Evolutionary conservation across 768 basidiomycete genomes (phyloP).

Genomic region (Rubroboletus pulcherrimus): DNA sequence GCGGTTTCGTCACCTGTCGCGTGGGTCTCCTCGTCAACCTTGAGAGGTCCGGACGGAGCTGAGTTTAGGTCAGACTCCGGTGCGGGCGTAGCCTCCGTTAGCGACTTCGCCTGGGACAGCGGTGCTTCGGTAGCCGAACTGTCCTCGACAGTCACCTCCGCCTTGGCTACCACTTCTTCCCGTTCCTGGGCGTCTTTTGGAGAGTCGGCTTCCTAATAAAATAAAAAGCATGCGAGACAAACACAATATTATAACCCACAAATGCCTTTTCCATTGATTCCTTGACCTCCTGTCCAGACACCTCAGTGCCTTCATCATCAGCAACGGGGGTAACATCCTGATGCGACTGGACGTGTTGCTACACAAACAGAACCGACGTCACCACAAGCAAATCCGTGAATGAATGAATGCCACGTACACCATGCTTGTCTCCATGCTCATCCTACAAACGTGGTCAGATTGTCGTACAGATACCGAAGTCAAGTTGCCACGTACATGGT

Average conservation of each 20-base stretch:
- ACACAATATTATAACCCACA: conserved; percentile 16
- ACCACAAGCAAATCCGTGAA: neutral
- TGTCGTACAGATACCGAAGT: neutral
- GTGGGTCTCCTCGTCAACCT: conserved; percentile 1
- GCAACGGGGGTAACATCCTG: conserved; percentile 11
- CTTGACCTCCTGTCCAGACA: conserved; percentile 29
- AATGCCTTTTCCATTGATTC: conserved; percentile 27
- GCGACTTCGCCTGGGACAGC: neutral
- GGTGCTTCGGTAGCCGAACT: neutral
- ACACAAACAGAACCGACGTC: conserved; percentile 1
- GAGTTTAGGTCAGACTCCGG: conserved; percentile 2
- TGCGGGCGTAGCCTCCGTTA: neutral
- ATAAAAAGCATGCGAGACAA: neutral
- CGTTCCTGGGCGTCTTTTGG: conserved; percentile 29
- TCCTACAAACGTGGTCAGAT: conserved; percentile 19
- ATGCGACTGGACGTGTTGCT: conserved; percentile 18
- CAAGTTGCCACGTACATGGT: conserved; percentile 19
- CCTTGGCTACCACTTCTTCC: conserved; percentile 21
- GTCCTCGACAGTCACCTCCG: neutral
- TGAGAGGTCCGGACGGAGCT: neutral
- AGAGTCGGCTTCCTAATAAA: conserved; percentile 28
- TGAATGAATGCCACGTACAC: conserved; percentile 13
- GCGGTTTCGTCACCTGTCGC: conserved; percentile 6
- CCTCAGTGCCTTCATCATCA: conserved; percentile 31
- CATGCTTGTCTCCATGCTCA: conserved; percentile 7